A percentile compares a stretch with the other conserved stretches of the same genome.
phyloP scores from a whole-genome alignment of 2,329 filamentous ascomycete species.

The Fusarium abutilonis region DNA sequence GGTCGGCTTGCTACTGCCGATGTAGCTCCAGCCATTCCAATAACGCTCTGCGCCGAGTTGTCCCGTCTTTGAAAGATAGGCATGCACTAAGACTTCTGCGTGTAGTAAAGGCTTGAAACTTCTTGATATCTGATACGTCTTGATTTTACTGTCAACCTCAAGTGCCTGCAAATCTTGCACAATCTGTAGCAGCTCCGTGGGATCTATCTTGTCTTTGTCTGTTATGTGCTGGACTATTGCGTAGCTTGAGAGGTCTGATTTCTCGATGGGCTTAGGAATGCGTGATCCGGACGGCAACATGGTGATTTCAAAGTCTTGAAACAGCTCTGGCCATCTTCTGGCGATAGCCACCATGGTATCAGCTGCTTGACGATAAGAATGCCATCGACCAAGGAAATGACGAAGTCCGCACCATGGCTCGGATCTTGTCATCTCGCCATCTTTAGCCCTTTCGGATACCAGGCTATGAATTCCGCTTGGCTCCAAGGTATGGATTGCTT shows the following conservation, averaged over 20 bases:
- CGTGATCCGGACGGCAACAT: constrained; percentile 35
- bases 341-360: constrained; percentile 18
- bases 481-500: constrained; percentile 2
- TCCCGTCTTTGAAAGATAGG: constrained; percentile 22
- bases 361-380: constrained; percentile 39
- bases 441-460: constrained; percentile 1
- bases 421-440: constrained; percentile 10
- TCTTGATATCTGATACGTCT: constrained; percentile 7
- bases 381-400: constrained; percentile 41
- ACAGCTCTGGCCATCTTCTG: constrained; percentile 39
- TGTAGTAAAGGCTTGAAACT: constrained; percentile 45
- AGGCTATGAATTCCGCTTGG: background rate
- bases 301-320: constrained; percentile 41
- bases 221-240: constrained; percentile 1
- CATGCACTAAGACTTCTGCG: constrained; percentile 45
- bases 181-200: background rate
- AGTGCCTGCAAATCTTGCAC: constrained; percentile 30
- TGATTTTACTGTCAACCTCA: constrained; percentile 29
- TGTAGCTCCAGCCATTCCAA: constrained; percentile 46
- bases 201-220: background rate
- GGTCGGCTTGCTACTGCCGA: constrained; percentile 51
- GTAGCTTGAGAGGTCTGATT: constrained; percentile 2
- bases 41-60: constrained; percentile 27
- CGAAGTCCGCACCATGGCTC: constrained; percentile 37
- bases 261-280: constrained; percentile 1